Percentiles rank a stretch among this genome's conserved stretches.
phyloP scores from a whole-genome alignment of 441 rosid species.

The Raphanus hybrid region DNA sequence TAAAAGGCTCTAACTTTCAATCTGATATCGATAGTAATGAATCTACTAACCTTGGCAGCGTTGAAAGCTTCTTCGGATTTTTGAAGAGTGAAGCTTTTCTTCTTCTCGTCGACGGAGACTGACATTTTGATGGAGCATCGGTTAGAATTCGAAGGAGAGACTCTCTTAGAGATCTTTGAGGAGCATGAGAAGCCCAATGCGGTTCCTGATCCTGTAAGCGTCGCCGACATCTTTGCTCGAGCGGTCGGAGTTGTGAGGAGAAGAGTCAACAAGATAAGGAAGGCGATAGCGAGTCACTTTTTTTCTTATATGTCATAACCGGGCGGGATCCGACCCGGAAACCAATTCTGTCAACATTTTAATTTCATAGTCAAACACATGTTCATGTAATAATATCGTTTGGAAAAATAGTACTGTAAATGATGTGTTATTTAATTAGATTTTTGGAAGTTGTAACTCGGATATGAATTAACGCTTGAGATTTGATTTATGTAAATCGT shows the following conservation, averaged over 20 bases:
- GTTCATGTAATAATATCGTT: no score
- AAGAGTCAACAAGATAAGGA: conserved; percentile 45
- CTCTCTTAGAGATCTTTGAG: conserved; percentile 41
- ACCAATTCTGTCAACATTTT: background rate
- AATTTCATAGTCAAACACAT: no score
- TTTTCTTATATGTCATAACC: background rate
- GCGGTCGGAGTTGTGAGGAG: conserved; percentile 21
- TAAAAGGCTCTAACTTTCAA: background rate
- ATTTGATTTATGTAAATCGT: background rate
- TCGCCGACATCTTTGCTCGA: conserved; percentile 58
- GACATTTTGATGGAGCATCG: conserved; percentile 67
- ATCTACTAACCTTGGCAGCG: conserved; percentile 68
- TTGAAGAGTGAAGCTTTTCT: conserved; percentile 70
- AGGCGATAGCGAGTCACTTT: conserved; percentile 29
- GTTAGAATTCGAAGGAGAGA: conserved; percentile 42
- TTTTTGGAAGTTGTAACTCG: background rate
- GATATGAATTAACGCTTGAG: background rate
- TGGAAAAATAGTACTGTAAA: no score
- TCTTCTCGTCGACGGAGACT: conserved; percentile 76
- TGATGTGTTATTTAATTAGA: no score
- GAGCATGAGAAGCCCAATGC: conserved; percentile 63
- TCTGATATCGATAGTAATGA: background rate
- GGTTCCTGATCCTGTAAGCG: conserved; percentile 59
- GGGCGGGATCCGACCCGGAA: conserved; percentile 29
- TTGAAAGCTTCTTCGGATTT: conserved; percentile 90